Evolutionary conservation across 768 basidiomycete genomes (phyloP), one percentile per base, ranked within the genome.

Genomic region (Lepiota subincarnata): DNA sequence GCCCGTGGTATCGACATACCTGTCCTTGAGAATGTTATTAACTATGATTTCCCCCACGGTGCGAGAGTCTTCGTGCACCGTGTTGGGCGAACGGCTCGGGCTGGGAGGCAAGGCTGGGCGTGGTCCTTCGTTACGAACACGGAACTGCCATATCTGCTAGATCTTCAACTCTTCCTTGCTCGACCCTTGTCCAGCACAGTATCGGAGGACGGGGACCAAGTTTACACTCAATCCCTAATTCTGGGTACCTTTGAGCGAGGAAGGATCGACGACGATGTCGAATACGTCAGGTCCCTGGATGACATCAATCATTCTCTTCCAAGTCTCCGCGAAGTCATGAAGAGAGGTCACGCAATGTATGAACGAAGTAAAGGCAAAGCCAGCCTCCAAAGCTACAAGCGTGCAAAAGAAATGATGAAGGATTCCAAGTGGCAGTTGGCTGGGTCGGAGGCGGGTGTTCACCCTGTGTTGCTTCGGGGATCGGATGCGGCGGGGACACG

Each of bases 1-100:
- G 97, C 97, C 12, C 88, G 97, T 59, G 97, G 97, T 62, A 92
- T 99, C 60, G 97, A 99, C 70, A 95, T 99, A 31, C 97, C 97
- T 4, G 79, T 98, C 37, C 79, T 99, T 57, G 92, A 95, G 66
- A 91, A 98, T 64, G 97, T 99, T 31, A 77, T 99, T 67, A 99
- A 99, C 68, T 99, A 95, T 68, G 97, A 99, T 62, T 98, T 99
- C 60, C 97, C 97, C 0, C 88, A 92, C 55, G 92, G 95, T 19
- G 84, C 93, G 1, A 77, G 95, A 53, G 85, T 97, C 10, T 99
- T 98, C 60, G 86, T 99, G 0, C 97, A 99, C 68, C 89, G 97
- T 54, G 96, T 98, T 19, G 97, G 97, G 42, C 83, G 97, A 55
- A 98, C 97, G 4, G 97, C 97, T 5, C 82, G 97, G 63, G 96